Evolutionary conservation across 2,329 filamentous ascomycete species (phyloP), one percentile per base, ranked within the genome.

Genomic region (Delphinella strobiligena): DNA sequence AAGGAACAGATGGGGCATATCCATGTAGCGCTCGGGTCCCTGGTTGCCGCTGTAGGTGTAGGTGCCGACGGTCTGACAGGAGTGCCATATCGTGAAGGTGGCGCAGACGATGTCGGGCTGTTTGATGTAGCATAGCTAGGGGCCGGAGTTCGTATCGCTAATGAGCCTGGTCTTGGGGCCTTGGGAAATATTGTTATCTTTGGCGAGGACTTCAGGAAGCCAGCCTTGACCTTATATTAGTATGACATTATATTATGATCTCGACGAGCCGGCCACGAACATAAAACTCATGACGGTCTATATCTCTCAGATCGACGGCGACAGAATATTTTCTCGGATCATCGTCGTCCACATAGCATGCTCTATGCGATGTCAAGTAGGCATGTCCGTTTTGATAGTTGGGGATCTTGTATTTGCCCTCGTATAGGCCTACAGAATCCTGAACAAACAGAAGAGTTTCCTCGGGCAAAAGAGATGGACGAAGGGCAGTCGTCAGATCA

Each of bases 381-480:
- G 91, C 86, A 65, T 95, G 87, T 37, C 91, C 91, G 66, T 94
- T 86, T 59, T 98, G 91, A 49, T 93, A 86, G 55, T 88, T 79
- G 27, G 85, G 82, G 40, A 98, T 80, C 67, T 98, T 98, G 68
- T 80, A 91, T 67, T 95, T 96, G 51, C 91, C 91, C 72, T 96
- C 86, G 67, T 98, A 98, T 46, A 98, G 71, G 51, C 91, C 91
- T 53, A 98, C 88, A 61, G 86, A 88, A 71, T 96, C 88, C 67
- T 96, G 89, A 43, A 98, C 89, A 65, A 94, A 96, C 44, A 98
- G 74, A 40, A 96, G 71, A 51, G 85, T 82, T 73, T 98, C 91
- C 70, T 95, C 91, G 55, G 86, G 82, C 50, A 93, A 75, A 59
- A 95, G 82, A 45, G 81, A 82, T 54, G 91, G 91, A 71, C 91